Evolutionary conservation across 116 monocot species (phyloP).

Genomic region (Phalaenopsis hybrid): DNA sequence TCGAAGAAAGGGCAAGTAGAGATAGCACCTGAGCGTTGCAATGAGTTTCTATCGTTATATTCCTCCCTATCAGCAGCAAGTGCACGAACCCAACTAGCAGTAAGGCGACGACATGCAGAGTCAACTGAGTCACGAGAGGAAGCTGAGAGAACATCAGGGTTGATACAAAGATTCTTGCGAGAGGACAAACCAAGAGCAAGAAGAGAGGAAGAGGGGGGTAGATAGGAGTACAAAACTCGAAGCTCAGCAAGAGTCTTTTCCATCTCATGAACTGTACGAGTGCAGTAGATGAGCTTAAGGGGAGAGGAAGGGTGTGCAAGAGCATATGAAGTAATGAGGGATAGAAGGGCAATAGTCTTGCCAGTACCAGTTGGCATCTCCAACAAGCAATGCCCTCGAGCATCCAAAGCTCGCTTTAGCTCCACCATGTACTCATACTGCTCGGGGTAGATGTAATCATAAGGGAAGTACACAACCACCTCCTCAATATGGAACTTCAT

Average conservation of each 20-base stretch:
- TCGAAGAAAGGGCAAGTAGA: conserved; percentile 73
- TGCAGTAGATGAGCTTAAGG: conserved; percentile 87
- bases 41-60: neutral
- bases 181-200: conserved; percentile 88
- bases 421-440: conserved; percentile 96
- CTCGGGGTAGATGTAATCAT: conserved; percentile 93
- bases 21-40: conserved; percentile 22
- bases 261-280: conserved; percentile 99
- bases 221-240: conserved; percentile 49
- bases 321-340: conserved; percentile 78
- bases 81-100: conserved; percentile 82
- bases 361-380: conserved; percentile 99
- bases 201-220: conserved; percentile 20
- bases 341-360: conserved; percentile 91
- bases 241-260: conserved; percentile 99
- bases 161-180: conserved; percentile 87
- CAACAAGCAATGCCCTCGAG: conserved; percentile 86
- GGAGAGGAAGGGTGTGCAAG: conserved; percentile 38
- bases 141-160: conserved; percentile 56
- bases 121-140: conserved; percentile 75
- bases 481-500: conserved; percentile 90
- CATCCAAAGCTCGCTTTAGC: conserved; percentile 86
- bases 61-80: conserved; percentile 33
- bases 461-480: conserved; percentile 87
- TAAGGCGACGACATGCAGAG: conserved; percentile 80